A percentile compares a stretch with the other conserved stretches of the same genome.
These are phyloP conservation scores for Hymenoscyphus infarciens DNA, from an alignment of 2,329 filamentous ascomycete genomes.

Conservation along the genomic window DNA sequence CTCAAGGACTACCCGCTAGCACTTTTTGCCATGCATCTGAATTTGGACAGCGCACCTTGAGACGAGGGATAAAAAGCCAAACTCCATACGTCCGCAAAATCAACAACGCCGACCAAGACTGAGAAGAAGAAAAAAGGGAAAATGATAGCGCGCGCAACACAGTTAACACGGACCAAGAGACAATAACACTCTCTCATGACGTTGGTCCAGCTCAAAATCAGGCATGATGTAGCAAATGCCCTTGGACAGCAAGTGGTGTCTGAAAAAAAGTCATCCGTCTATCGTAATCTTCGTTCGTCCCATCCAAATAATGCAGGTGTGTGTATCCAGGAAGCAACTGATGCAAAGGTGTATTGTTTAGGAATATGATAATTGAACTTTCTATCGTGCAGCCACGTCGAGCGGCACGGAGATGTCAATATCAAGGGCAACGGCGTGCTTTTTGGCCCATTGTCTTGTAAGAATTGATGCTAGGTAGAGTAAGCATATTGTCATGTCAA, in stretches of 20 bases:
- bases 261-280: constrained; percentile 29
- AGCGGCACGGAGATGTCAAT: constrained; percentile 40
- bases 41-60: background rate
- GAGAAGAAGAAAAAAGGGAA: constrained; percentile 23
- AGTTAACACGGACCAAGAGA: constrained; percentile 21
- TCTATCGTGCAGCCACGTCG: constrained; percentile 30
- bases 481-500: constrained; percentile 27
- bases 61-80: constrained; percentile 3
- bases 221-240: constrained; percentile 22
- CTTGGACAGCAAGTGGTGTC: constrained; percentile 20
- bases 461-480: constrained; percentile 72
- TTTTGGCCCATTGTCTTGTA: constrained; percentile 90
- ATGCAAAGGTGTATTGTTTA: constrained; percentile 27
- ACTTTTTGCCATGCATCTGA: constrained; percentile 3
- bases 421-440: constrained; percentile 58
- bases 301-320: constrained; percentile 35
- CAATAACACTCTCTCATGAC: constrained; percentile 17
- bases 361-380: constrained; percentile 24
- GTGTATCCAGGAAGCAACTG: constrained; percentile 29
- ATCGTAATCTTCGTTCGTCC: constrained; percentile 34
- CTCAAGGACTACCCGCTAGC: background rate
- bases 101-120: constrained; percentile 1
- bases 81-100: constrained; percentile 2
- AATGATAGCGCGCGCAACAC: constrained; percentile 28
- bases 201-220: constrained; percentile 21